Evolutionary conservation across 305 asterid genomes (phyloP).

Genomic region (Fraxinus greggii): DNA sequence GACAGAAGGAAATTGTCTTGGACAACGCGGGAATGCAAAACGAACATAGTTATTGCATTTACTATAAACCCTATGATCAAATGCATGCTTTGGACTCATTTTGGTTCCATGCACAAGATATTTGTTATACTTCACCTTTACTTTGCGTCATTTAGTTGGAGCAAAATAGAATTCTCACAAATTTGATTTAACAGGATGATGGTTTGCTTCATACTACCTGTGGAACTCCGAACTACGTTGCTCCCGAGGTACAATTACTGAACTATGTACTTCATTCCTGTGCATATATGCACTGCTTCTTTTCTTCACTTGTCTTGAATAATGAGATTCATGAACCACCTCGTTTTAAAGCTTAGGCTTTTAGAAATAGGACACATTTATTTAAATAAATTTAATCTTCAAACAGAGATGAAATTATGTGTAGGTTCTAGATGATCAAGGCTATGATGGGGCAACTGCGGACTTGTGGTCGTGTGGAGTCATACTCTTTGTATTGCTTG

Average conservation of each 20-base stretch:
- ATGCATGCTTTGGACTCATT: background rate
- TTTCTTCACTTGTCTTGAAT: background rate
- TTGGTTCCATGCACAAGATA: background rate
- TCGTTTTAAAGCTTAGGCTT: background rate
- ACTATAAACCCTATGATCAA: background rate
- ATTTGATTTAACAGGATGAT: conserved; percentile 63
- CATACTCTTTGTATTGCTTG: conserved; percentile 90
- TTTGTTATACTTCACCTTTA: background rate
- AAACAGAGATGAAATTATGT: background rate
- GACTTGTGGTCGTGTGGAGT: conserved; percentile 99
- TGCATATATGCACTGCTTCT: background rate
- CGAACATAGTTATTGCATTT: background rate
- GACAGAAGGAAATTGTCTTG: background rate
- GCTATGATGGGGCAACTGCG: conserved; percentile 87
- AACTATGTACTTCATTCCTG: background rate
- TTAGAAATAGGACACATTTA: background rate
- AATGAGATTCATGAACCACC: conserved; percentile 2
- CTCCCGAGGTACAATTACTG: conserved; percentile 73
- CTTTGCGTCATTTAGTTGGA: background rate
- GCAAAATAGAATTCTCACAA: background rate
- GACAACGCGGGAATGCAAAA: background rate
- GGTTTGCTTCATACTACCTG: conserved; percentile 96
- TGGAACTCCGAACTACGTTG: conserved; percentile 96
- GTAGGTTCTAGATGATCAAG: conserved; percentile 82
- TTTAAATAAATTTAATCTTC: background rate